Base-by-base conservation (phyloP, 306 rosid species). In the Coriaria nepalensis region DNA sequence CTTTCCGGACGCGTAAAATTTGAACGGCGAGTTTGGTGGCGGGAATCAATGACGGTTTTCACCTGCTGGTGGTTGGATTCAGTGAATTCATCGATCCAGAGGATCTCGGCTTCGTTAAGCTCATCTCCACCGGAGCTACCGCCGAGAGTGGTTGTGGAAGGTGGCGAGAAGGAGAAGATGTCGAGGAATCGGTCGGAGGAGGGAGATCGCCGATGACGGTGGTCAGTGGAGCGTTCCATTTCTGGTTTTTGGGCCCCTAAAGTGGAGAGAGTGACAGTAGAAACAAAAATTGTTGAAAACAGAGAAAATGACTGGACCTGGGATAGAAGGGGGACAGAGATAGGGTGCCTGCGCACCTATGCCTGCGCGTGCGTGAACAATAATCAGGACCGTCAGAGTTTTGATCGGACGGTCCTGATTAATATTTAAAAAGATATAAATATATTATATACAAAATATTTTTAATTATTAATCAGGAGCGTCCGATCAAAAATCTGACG, bases 71-170 rank as follows among this genome's bases (percentile, higher is more conserved):
- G 52, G 20, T 52, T 56, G n/a, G 73, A 48, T 38, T 66, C 76
- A 14, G 76, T 40, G 42, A 44, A n/a, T 4, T 82, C 87, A 34
- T 51, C 43, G 14, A 73, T 61, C 94, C 93, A 87, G 52, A 83
- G 83, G 4, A 87, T 62, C 47, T 83, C 94, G 7, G 85, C 83
- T 50, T 87, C 94, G 69, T 65, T 58, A 43, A 87, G 73, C 57
- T 87, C 94, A 4, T 76, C 82, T 52, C 53, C 71, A 35, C 10
- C 42, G 36, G 9, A 12, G 11, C 66, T 78, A 42, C 45, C 73
- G 33, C n/a, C 11, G 44, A 11, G 32, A 6, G 40, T 2, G 13
- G 50, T 12, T 5, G 52, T 0, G 6, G 47, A 20, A 0, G 70
- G 49, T 0, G 81, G 49, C 4, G 71, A 60, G 49, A 61, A 41